These are phyloP conservation scores for Fusarium floridanum DNA, from an alignment of 2,329 filamentous ascomycete species.

Conservation along the genomic window DNA sequence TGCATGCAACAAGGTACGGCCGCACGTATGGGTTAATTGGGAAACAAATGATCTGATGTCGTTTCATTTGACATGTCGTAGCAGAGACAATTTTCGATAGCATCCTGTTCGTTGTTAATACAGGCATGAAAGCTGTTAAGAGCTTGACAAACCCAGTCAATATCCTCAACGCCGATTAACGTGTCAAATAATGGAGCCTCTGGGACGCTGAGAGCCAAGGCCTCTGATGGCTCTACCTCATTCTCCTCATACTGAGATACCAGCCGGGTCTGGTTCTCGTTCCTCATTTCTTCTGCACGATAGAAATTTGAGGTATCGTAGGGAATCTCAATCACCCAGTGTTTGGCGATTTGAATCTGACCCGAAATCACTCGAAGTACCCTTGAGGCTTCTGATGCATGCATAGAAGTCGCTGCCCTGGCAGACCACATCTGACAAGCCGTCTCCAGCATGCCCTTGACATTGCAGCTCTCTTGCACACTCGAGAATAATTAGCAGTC, in stretches of 20 bases:
- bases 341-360: background rate
- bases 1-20: background rate
- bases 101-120: background rate
- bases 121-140: too few species aligned
- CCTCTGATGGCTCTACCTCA: background rate
- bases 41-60: background rate
- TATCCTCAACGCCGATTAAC: background rate
- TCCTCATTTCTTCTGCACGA: rapidly evolving
- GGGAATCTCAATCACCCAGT: background rate
- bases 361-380: background rate
- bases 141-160: constrained; percentile 6
- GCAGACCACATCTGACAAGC: constrained; percentile 11
- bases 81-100: background rate
- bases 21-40: background rate
- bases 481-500: background rate
- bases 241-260: background rate
- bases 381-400: background rate
- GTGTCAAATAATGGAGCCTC: background rate
- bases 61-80: background rate
- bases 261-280: background rate
- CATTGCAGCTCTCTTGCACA: background rate
- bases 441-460: background rate
- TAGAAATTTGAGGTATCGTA: background rate
- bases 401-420: background rate
- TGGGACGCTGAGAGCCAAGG: background rate